These are phyloP conservation scores for Phialocephala subalpina DNA, from an alignment of 2,329 filamentous ascomycete genomes.

Conservation along the genomic window DNA sequence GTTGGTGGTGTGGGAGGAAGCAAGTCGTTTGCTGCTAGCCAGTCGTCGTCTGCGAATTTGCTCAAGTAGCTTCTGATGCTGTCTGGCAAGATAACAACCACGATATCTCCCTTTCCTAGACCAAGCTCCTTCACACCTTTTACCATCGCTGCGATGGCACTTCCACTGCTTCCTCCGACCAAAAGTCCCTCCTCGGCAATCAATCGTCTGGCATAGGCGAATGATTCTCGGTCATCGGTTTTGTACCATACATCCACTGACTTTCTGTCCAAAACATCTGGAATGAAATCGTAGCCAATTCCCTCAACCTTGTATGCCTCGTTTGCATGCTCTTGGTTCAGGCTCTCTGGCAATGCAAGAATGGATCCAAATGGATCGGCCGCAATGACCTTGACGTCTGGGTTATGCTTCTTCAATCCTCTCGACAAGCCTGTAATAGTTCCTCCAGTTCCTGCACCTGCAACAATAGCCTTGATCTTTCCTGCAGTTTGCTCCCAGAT, in stretches of 20 bases:
- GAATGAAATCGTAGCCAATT: constrained; percentile 98
- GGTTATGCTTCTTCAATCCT: constrained; percentile 87
- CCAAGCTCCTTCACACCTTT: constrained; percentile 78
- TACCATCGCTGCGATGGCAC: constrained; percentile 84
- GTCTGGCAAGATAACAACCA: constrained; percentile 92
- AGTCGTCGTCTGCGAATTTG: constrained; percentile 99
- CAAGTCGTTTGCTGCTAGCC: constrained; percentile 96
- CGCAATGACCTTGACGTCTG: constrained; percentile 85
- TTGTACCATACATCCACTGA: constrained; percentile 97
- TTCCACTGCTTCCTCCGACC: constrained; percentile 92
- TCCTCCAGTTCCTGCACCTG: constrained; percentile 93
- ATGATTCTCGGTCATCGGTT: constrained; percentile 92
- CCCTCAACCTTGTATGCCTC: constrained; percentile 97
- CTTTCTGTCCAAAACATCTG: constrained; percentile 85
- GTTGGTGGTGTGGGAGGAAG: constrained; percentile 67
- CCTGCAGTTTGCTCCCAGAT: constrained; percentile 92
- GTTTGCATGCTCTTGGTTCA: constrained; percentile 85
- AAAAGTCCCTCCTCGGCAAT: constrained; percentile 95
- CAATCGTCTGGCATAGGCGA: constrained; percentile 85
- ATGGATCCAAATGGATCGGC: constrained; percentile 94
- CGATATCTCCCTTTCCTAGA: constrained; percentile 83
- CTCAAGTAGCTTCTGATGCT: constrained; percentile 97
- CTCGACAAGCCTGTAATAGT: constrained; percentile 91
- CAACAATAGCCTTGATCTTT: constrained; percentile 82
- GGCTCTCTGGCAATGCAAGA: constrained; percentile 77